These are phyloP conservation scores for Magnusiomyces tetraspermus DNA, from an alignment of 1,139 yeast species.

Conservation along the genomic window DNA sequence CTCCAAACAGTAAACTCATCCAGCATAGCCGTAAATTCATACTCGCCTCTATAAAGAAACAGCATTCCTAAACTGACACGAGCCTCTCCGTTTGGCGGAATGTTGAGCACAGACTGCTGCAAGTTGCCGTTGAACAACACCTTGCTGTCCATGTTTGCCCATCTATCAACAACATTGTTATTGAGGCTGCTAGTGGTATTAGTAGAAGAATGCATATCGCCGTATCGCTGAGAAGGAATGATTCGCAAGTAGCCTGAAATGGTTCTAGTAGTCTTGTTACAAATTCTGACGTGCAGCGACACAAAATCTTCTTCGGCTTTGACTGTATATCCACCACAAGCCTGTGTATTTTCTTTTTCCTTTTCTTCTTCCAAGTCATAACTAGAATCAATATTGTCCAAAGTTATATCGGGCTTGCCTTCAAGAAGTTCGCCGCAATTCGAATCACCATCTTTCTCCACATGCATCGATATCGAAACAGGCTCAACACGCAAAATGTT, in stretches of 20 bases:
- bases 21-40: conserved; percentile 67
- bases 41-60: conserved; percentile 60
- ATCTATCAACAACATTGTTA: background rate
- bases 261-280: conserved; percentile 35
- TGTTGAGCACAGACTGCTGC: conserved; percentile 42
- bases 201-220: conserved; percentile 9
- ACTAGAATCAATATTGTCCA: conserved; percentile 19
- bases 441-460: background rate
- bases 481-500: conserved; percentile 41
- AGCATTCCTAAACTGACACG: conserved; percentile 46
- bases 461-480: conserved; percentile 33
- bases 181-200: conserved; percentile 22
- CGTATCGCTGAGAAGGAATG: conserved; percentile 42
- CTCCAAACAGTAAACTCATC: conserved; percentile 34
- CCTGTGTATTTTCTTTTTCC: conserved; percentile 1
- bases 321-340: background rate
- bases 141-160: conserved; percentile 22
- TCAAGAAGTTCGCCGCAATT: background rate
- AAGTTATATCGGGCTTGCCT: background rate
- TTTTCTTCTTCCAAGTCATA: conserved; percentile 10
- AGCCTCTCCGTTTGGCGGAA: conserved; percentile 39
- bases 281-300: conserved; percentile 39
- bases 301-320: conserved; percentile 39
- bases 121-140: conserved; percentile 50
- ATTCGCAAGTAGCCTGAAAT: conserved; percentile 57